phyloP scores from a whole-genome alignment of 768 basidiomycete genomes.

The Butyriboletus loyo region DNA sequence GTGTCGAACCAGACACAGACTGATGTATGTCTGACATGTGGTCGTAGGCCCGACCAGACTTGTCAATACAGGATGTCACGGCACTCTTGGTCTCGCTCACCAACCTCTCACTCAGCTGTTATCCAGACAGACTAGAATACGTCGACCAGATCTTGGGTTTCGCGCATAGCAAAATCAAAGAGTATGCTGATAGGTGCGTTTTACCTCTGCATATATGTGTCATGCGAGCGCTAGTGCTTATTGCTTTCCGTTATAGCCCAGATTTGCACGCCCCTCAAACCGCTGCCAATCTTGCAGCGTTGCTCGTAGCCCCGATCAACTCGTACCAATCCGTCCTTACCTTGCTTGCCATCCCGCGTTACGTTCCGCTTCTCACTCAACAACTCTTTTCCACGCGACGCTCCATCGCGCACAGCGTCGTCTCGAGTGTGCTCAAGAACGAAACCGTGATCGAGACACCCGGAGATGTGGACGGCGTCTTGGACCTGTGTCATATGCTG shows the following conservation, averaged over 20 bases:
- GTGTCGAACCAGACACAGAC: slow-evolving; percentile 16
- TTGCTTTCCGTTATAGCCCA: slow-evolving; percentile 45
- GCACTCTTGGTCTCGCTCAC: slow-evolving; percentile 93
- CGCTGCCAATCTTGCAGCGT: slow-evolving; percentile 82
- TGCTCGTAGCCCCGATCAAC: slow-evolving; percentile 92
- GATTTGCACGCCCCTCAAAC: slow-evolving; percentile 89
- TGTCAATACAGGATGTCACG: slow-evolving; percentile 96
- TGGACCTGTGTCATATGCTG: slow-evolving; percentile 89
- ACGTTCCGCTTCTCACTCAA: slow-evolving; percentile 73
- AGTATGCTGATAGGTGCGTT: slow-evolving; percentile 72
- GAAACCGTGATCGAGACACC: slow-evolving; percentile 92
- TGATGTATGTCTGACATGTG: not conserved
- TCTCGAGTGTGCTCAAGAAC: slow-evolving; percentile 93
- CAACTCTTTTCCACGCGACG: slow-evolving; percentile 91
- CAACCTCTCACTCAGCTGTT: slow-evolving; percentile 94
- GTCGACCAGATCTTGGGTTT: slow-evolving; percentile 95
- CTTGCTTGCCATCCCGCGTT: slow-evolving; percentile 92
- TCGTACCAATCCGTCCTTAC: slow-evolving; percentile 96
- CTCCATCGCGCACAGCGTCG: slow-evolving; percentile 90
- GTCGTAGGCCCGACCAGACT: slow-evolving; percentile 86
- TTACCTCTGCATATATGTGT: not conserved
- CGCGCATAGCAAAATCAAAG: slow-evolving; percentile 80
- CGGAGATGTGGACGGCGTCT: slow-evolving; percentile 91
- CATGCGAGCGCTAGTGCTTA: not conserved
- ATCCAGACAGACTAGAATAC: slow-evolving; percentile 95